Percentiles rank a stretch among this genome's conserved stretches.
These are phyloP conservation scores for Coniochaeta hoffmannii DNA, from an alignment of 2,329 filamentous ascomycete genomes.

Conservation along the genomic window DNA sequence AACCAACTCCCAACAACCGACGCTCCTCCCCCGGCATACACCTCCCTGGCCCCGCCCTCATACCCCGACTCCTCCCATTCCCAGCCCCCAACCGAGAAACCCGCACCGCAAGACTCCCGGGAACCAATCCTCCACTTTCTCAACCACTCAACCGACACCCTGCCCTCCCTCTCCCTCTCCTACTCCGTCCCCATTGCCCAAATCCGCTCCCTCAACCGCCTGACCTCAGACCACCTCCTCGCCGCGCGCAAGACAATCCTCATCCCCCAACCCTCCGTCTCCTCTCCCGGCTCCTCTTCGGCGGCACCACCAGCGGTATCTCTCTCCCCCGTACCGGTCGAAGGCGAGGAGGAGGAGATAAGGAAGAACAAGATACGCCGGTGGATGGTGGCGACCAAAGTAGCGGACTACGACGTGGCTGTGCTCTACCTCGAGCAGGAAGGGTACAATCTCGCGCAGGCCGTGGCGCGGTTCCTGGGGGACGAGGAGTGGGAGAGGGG, in stretches of 20 bases:
- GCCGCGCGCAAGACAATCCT: constrained; percentile 60
- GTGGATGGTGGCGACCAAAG: constrained; percentile 75
- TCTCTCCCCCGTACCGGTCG: constrained; percentile 62
- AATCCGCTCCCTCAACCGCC: constrained; percentile 59
- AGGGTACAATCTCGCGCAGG: constrained; percentile 57
- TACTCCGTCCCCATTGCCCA: constrained; percentile 60
- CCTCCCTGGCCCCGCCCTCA: constrained; percentile 1
- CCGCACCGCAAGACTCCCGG: constrained; percentile 27
- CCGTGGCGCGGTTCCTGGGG: constrained; percentile 56
- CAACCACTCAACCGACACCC: constrained; percentile 58
- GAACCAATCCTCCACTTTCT: constrained; percentile 67
- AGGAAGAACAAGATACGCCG: constrained; percentile 63
- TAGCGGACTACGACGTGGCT: constrained; percentile 69
- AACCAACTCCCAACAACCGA: constrained; percentile 25
- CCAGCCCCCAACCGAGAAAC: constrained; percentile 19
- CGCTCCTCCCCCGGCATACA: background rate
- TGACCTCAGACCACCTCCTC: constrained; percentile 65
- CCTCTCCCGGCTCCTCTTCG: background rate
- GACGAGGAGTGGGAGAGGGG: constrained; percentile 71
- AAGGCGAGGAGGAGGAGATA: constrained; percentile 66
- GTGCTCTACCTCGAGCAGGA: constrained; percentile 66
- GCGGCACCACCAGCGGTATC: constrained; percentile 2
- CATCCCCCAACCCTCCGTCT: constrained; percentile 50
- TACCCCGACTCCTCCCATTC: background rate
- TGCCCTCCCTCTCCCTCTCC: constrained; percentile 60